Evolutionary conservation across 768 basidiomycete species (phyloP), one percentile per base, ranked within the genome.

Genomic region (Termitomyces sp.): DNA sequence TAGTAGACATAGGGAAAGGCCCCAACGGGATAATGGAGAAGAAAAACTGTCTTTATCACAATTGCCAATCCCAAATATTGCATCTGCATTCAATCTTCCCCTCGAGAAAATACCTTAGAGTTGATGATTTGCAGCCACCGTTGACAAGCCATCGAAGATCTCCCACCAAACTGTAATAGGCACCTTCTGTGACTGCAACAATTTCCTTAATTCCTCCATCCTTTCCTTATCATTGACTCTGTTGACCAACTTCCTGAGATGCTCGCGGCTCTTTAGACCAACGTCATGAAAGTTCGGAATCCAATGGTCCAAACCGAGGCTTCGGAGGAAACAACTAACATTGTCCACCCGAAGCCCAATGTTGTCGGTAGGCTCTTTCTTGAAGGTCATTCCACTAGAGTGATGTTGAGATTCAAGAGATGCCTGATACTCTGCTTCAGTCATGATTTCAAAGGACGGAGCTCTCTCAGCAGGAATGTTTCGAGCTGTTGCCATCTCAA

Each of bases 121-220:
- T 19, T 29, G 3, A 27, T n/a, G 49, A 38, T 50, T 21, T 27
- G 25, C n/a, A 7, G 49, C 50, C 25, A 29, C 37, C 37, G 38
- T 51, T 14, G 50, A 25, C 11, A 51, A 37, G 11, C 50, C 50
- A 14, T 51, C 50, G 6, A 38, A 38, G n/a, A 51, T 11, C 12
- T 12, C 34, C 58, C 58, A 59, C 58, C 58, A 59, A 34, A 51
- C 54, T 34, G n/a, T n/a, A 11, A 59, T 55, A 6, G 27, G 37
- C 27, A 59, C 21, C 38, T 48, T 43, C 35, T 59, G 49, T 12
- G n/a, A 32, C 47, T 55, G 48, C 12, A 59, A 23, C 10, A 59
- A 21, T 38, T 41, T 59, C 48, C 58, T 46, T 5, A 59, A 14
- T 4, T 59, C 54, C 14, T 55, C 48, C 48, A 43, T 51, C 38